Conservation (phyloP, 768 basidiomycete species). For the Hypsizygus marmoreus region DNA sequence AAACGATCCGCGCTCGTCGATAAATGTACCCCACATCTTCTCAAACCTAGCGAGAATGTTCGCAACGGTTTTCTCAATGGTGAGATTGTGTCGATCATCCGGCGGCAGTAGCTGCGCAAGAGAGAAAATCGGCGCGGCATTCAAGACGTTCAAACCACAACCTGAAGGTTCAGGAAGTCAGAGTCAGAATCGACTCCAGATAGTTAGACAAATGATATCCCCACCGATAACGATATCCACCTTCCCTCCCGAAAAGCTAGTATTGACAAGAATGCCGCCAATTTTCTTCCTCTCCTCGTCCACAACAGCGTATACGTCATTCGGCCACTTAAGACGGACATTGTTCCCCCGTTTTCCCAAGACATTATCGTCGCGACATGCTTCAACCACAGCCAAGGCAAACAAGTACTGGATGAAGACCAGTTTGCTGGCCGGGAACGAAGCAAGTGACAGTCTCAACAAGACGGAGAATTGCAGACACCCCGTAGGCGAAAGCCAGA, state of each 20-base stretch:
- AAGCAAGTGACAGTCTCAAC: constrained; percentile 55
- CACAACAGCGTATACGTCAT: constrained; percentile 83
- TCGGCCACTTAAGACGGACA: constrained; percentile 93
- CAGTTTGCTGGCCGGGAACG: constrained; percentile 61
- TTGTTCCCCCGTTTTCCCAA: constrained; percentile 53
- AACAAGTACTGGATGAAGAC: constrained; percentile 96
- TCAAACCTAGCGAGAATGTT: constrained; percentile 78
- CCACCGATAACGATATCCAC: constrained; percentile 83
- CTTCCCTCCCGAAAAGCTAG: constrained; percentile 70
- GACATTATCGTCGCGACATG: constrained; percentile 63
- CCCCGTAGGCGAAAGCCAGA: constrained; percentile 91
- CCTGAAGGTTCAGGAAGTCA: constrained; percentile 48
- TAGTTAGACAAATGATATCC: constrained; percentile 18
- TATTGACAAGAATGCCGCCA: constrained; percentile 91
- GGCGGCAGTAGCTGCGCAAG: constrained; percentile 65
- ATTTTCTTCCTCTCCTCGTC: constrained; percentile 69
- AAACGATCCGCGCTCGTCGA: constrained; percentile 69
- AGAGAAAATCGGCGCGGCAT: constrained; percentile 80
- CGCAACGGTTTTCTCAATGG: constrained; percentile 76
- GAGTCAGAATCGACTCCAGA: neutral
- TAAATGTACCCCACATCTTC: constrained; percentile 73
- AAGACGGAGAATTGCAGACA: constrained; percentile 85
- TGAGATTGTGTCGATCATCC: constrained; percentile 38
- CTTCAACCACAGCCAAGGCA: constrained; percentile 86
- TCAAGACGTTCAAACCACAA: constrained; percentile 86